Conservation (phyloP, 2,329 filamentous ascomycete species). For the Colletotrichum navitas region DNA sequence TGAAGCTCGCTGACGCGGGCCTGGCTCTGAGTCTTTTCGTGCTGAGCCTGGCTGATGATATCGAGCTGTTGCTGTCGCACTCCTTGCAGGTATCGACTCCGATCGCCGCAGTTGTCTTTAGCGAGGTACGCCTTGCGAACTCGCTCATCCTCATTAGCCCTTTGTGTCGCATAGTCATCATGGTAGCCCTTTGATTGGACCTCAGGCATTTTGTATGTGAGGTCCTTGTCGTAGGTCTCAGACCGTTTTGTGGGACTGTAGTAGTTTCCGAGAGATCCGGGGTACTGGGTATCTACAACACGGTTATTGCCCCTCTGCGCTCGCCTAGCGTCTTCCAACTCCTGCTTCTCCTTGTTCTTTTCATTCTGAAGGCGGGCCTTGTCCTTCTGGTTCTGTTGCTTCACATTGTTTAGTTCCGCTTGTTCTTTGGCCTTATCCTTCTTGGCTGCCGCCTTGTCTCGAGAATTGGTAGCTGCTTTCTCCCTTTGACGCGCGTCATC, state of each 20-base stretch:
- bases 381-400: not conserved
- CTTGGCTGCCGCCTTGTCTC: not conserved
- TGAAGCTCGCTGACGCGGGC: not conserved
- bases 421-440: not conserved
- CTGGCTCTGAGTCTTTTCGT: not conserved
- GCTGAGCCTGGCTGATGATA: slow-evolving; percentile 1
- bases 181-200: not conserved
- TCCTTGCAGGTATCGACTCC: slow-evolving; percentile 1
- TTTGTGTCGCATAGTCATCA: not conserved
- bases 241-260: too few species aligned
- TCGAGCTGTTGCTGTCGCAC: not conserved
- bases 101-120: not conserved
- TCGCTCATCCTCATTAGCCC: not conserved
- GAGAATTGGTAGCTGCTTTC: not conserved
- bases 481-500: not conserved
- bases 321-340: not conserved
- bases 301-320: not conserved
- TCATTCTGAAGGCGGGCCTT: not conserved
- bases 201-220: not conserved
- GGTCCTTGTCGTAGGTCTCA: not conserved
- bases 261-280: not conserved
- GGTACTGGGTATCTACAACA: not conserved
- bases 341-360: slow-evolving; percentile 14
- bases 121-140: not conserved
- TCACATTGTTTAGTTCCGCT: not conserved